Conservation (phyloP, 164 flowering plant species). For the Brasenia schreberi region DNA sequence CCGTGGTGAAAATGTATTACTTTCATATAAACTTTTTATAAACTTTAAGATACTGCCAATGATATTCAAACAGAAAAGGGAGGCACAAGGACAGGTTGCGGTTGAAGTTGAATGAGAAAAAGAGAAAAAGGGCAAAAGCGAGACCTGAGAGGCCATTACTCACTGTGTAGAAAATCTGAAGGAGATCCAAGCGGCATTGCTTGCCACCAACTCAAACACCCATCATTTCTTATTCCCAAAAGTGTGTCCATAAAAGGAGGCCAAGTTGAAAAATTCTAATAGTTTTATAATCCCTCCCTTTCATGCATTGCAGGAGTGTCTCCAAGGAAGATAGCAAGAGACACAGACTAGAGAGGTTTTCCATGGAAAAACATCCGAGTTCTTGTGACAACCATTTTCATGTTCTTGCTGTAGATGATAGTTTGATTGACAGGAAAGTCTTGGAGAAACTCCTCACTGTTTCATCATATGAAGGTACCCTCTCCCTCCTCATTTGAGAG, state of each 20-base stretch:
- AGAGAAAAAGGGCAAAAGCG: background rate
- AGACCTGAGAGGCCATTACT: background rate
- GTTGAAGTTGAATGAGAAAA: background rate
- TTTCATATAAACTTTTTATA: background rate
- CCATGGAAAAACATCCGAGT: background rate
- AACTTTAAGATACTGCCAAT: background rate
- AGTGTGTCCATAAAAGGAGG: background rate
- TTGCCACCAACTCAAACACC: conserved; percentile 3
- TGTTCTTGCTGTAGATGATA: conserved; percentile 39
- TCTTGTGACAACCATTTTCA: conserved; percentile 12
- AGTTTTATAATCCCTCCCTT: background rate
- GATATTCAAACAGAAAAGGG: background rate
- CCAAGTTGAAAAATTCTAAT: background rate
- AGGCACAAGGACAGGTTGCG: background rate
- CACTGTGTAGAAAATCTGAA: background rate
- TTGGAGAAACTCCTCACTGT: conserved; percentile 32
- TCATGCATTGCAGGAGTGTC: background rate
- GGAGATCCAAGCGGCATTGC: conserved; percentile 3
- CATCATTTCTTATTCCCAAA: background rate
- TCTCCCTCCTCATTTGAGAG: background rate
- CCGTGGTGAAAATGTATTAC: background rate
- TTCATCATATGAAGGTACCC: conserved; percentile 30
- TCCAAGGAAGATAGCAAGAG: background rate
- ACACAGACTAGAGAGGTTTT: background rate
- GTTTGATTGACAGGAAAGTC: conserved; percentile 24